A percentile compares a stretch with the other conserved stretches of the same genome.
Conservation (phyloP, 2,329 filamentous ascomycete species). For the Aureobasidium namibiae region DNA sequence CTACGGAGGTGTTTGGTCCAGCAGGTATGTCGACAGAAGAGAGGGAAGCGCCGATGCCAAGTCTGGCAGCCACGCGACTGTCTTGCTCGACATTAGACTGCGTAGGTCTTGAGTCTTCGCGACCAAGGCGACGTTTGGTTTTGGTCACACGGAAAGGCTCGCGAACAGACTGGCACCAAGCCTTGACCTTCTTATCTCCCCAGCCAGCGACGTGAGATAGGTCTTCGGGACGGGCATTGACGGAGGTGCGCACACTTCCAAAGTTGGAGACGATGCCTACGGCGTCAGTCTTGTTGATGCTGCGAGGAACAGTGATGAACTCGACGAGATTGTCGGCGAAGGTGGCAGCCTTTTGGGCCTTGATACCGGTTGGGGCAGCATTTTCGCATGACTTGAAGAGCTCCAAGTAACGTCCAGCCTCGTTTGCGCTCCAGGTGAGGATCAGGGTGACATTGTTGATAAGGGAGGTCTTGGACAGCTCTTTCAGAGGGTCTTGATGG, state of each 20-base stretch:
- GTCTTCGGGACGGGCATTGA: constrained; percentile 83
- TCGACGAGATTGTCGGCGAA: constrained; percentile 85
- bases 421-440: constrained; percentile 87
- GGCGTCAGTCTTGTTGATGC: constrained; percentile 91
- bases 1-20: constrained; percentile 17
- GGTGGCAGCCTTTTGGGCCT: constrained; percentile 70
- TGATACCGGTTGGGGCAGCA: constrained; percentile 72
- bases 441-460: constrained; percentile 90
- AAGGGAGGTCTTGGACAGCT: constrained; percentile 84
- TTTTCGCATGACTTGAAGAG: constrained; percentile 93
- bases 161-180: constrained; percentile 72
- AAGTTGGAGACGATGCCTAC: constrained; percentile 86
- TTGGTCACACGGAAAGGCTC: constrained; percentile 76
- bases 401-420: constrained; percentile 89
- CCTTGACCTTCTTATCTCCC: constrained; percentile 90
- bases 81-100: constrained; percentile 21
- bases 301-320: constrained; percentile 82
- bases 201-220: constrained; percentile 79
- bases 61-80: constrained; percentile 20
- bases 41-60: constrained; percentile 25
- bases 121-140: constrained; percentile 44
- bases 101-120: constrained; percentile 22
- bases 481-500: constrained; percentile 81
- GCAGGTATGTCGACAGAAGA: constrained; percentile 19
- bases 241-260: constrained; percentile 74